Percentiles rank a stretch among this genome's conserved stretches.
phyloP scores from a whole-genome alignment of 2,329 filamentous ascomycete genomes.

The Penicillium sp. region DNA sequence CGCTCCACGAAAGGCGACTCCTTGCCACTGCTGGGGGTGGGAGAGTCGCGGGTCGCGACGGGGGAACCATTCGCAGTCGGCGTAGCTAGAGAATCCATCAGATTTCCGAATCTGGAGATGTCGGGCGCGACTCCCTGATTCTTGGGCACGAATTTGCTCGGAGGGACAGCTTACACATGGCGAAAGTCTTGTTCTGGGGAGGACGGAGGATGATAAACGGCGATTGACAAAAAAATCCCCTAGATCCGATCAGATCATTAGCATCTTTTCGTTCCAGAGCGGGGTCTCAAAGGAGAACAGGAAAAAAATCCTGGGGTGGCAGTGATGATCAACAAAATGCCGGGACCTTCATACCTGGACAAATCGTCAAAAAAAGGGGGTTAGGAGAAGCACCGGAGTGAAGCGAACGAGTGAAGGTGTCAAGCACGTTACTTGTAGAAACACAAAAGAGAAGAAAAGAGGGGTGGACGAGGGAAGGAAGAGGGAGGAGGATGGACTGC shows the following conservation, averaged over 20 bases:
- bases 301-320: conserved; percentile 9
- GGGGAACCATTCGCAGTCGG: conserved; percentile 32
- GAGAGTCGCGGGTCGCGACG: conserved; percentile 33
- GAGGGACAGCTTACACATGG: conserved; percentile 38
- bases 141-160: conserved; percentile 6
- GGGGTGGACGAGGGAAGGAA: conserved; percentile 15
- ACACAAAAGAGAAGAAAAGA: conserved; percentile 26
- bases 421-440: conserved; percentile 10
- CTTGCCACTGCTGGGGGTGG: conserved; percentile 47
- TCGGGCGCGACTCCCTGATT: background rate
- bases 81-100: conserved; percentile 32
- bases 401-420: conserved; percentile 24
- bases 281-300: conserved; percentile 10
- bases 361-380: conserved; percentile 16
- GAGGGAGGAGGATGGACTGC: conserved; percentile 20
- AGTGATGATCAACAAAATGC: conserved; percentile 7
- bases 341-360: conserved; percentile 19
- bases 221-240: conserved; percentile 27
- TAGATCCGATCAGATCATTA: conserved; percentile 21
- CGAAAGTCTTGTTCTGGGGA: conserved; percentile 20
- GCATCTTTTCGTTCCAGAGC: conserved; percentile 4
- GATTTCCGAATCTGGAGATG: conserved; percentile 13
- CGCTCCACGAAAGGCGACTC: conserved; percentile 55
- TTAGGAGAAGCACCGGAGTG: conserved; percentile 5
- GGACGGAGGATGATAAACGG: conserved; percentile 19